Conservation (phyloP, 2,329 filamentous ascomycete species). For the Pyricularia sp. region DNA sequence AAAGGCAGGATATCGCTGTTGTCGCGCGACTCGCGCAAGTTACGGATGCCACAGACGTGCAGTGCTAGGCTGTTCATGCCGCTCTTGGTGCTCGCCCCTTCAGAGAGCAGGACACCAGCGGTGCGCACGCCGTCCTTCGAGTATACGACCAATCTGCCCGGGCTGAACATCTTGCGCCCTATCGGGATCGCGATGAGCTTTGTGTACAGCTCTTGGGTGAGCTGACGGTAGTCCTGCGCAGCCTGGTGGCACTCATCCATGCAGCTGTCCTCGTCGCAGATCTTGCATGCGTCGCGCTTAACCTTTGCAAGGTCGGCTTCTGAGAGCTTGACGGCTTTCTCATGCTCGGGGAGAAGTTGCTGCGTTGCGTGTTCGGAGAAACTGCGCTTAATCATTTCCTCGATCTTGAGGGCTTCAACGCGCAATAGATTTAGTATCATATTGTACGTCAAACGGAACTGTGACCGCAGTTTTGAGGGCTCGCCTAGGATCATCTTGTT, state of each 20-base stretch:
- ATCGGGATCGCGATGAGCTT: slow-evolving; percentile 71
- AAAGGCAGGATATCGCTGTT: slow-evolving; percentile 84
- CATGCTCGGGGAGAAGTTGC: slow-evolving; percentile 85
- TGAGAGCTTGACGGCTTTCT: slow-evolving; percentile 86
- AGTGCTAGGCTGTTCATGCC: slow-evolving; percentile 51
- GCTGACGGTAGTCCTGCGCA: slow-evolving; percentile 66
- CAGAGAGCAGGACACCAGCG: slow-evolving; percentile 55
- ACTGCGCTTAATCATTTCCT: slow-evolving; percentile 99
- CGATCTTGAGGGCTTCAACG: slow-evolving; percentile 94
- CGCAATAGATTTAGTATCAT: slow-evolving; percentile 96
- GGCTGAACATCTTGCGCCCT: slow-evolving; percentile 68
- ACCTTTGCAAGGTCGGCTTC: slow-evolving; percentile 88
- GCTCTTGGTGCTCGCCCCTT: slow-evolving; percentile 14
- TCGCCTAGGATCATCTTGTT: slow-evolving; percentile 94
- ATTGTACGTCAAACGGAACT: slow-evolving; percentile 96
- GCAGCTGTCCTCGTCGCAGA: slow-evolving; percentile 59
- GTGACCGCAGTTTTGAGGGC: slow-evolving; percentile 87
- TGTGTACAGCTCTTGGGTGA: slow-evolving; percentile 75
- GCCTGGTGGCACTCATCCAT: slow-evolving; percentile 76
- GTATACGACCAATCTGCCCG: slow-evolving; percentile 73
- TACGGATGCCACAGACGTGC: slow-evolving; percentile 69
- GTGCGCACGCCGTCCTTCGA: slow-evolving; percentile 77
- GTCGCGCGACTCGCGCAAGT: slow-evolving; percentile 58
- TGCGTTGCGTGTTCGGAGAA: slow-evolving; percentile 98
- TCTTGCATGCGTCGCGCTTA: slow-evolving; percentile 72